Conservation (phyloP, 2,329 filamentous ascomycete genomes). For the Septoria linicola region DNA sequence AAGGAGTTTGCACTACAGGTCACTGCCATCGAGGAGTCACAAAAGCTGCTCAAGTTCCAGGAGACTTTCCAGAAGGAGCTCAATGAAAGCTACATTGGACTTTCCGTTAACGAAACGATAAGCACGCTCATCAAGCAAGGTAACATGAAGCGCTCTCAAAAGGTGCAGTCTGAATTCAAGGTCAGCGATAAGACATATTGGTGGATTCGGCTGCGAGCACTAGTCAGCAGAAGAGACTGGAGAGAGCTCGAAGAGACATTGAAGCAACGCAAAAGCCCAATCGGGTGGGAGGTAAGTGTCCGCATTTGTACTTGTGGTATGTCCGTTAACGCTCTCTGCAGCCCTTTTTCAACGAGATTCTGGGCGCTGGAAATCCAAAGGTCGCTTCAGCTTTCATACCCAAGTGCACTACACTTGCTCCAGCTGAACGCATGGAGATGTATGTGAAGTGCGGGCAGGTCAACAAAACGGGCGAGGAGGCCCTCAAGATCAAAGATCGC, state of each 20-base stretch:
- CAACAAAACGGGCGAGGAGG: conserved; percentile 87
- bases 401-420: conserved; percentile 73
- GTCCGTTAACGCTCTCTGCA: conserved; percentile 39
- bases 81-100: conserved; percentile 64
- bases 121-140: conserved; percentile 82
- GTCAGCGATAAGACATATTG: conserved; percentile 85
- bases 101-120: conserved; percentile 88
- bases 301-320: background rate
- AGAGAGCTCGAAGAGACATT: conserved; percentile 83
- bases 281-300: conserved; percentile 84
- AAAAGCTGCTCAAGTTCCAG: conserved; percentile 78
- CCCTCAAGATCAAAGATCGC: conserved; percentile 74
- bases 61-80: conserved; percentile 84
- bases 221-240: conserved; percentile 90
- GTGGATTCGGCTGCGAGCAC: conserved; percentile 81
- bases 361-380: conserved; percentile 86
- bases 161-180: conserved; percentile 88
- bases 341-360: conserved; percentile 87
- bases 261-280: conserved; percentile 77
- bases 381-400: conserved; percentile 80
- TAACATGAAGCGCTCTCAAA: conserved; percentile 80
- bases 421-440: conserved; percentile 77
- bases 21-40: conserved; percentile 74
- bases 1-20: conserved; percentile 76
- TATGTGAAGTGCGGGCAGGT: conserved; percentile 94